Percentiles rank a stretch among this genome's conserved stretches.
Evolutionary conservation across 1,284 basidiomycete species (phyloP).

Genomic region (Schizopora paradoxa): DNA sequence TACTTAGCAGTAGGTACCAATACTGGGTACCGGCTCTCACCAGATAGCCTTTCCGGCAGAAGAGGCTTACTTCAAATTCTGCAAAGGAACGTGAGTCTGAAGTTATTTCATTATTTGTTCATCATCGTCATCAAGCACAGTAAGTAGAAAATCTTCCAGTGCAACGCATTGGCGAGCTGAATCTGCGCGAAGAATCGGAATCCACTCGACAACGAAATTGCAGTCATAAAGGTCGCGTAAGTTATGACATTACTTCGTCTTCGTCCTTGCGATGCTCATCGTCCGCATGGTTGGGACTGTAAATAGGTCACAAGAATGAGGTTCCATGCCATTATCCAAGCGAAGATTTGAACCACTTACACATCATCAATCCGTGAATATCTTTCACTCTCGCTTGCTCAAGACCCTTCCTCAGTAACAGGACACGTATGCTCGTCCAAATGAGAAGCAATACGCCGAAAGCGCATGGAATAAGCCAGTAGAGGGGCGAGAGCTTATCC

Average conservation of each 20-base stretch:
- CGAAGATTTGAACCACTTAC: conserved; percentile 35
- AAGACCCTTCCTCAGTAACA: conserved; percentile 50
- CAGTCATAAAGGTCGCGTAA: too few species aligned
- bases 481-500: conserved; percentile 50
- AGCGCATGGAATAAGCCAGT: conserved; percentile 61
- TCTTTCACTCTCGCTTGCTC: conserved; percentile 54
- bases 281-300: conserved; percentile 64
- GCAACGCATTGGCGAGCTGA: too few species aligned
- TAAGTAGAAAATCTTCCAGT: too few species aligned
- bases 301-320: conserved; percentile 12
- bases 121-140: too few species aligned
- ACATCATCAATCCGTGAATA: conserved; percentile 64
- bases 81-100: too few species aligned
- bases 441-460: conserved; percentile 56
- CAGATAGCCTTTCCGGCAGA: too few species aligned
- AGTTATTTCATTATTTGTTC: too few species aligned
- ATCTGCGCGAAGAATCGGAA: too few species aligned
- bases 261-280: conserved; percentile 58
- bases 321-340: background rate
- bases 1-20: too few species aligned
- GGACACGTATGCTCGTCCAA: conserved; percentile 54
- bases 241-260: conserved; percentile 23
- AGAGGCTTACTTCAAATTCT: too few species aligned
- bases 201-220: too few species aligned
- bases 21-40: too few species aligned